A percentile compares a stretch with the other conserved stretches of the same genome.
Evolutionary conservation across 2,329 filamentous ascomycete species (phyloP).

Genomic region (Colletotrichum sp.): DNA sequence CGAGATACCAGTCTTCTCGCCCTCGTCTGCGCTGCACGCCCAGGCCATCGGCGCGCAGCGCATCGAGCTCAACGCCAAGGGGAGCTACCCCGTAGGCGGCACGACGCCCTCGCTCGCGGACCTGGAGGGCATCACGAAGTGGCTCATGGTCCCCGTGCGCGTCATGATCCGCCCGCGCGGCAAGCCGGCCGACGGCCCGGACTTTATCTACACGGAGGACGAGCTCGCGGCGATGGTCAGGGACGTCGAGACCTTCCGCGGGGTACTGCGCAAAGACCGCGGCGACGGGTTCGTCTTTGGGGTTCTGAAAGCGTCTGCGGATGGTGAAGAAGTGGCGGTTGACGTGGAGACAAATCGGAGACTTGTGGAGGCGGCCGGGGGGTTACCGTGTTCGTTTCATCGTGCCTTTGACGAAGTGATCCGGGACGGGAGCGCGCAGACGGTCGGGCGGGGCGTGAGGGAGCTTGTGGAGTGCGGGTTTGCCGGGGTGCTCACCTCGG

Average conservation of each 20-base stretch:
- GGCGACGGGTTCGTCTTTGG: slow-evolving; percentile 65
- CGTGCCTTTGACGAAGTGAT: slow-evolving; percentile 59
- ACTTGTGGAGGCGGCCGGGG: slow-evolving; percentile 46
- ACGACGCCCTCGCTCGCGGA: slow-evolving; percentile 52
- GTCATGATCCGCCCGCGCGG: slow-evolving; percentile 61
- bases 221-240: slow-evolving; percentile 50
- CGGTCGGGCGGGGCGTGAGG: slow-evolving; percentile 30
- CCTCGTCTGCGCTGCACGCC: slow-evolving; percentile 41
- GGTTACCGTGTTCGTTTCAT: slow-evolving; percentile 56
- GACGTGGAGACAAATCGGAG: slow-evolving; percentile 42
- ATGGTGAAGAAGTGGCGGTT: slow-evolving; percentile 27
- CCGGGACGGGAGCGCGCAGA: slow-evolving; percentile 21
- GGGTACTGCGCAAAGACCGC: slow-evolving; percentile 37
- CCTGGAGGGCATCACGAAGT: slow-evolving; percentile 28
- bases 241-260: slow-evolving; percentile 31
- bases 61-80: slow-evolving; percentile 57
- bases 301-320: slow-evolving; percentile 33
- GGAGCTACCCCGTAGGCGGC: slow-evolving; percentile 55
- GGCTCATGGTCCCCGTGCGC: slow-evolving; percentile 45
- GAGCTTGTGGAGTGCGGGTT: slow-evolving; percentile 49
- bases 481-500: slow-evolving; percentile 55
- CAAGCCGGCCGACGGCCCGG: slow-evolving; percentile 27
- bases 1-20: slow-evolving; percentile 60
- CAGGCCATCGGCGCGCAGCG: slow-evolving; percentile 49
- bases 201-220: slow-evolving; percentile 53